Percentiles rank a stretch among this genome's conserved stretches.
Conservation (phyloP, 495 filamentous ascomycete genomes). For the Xylaria palmicola region DNA sequence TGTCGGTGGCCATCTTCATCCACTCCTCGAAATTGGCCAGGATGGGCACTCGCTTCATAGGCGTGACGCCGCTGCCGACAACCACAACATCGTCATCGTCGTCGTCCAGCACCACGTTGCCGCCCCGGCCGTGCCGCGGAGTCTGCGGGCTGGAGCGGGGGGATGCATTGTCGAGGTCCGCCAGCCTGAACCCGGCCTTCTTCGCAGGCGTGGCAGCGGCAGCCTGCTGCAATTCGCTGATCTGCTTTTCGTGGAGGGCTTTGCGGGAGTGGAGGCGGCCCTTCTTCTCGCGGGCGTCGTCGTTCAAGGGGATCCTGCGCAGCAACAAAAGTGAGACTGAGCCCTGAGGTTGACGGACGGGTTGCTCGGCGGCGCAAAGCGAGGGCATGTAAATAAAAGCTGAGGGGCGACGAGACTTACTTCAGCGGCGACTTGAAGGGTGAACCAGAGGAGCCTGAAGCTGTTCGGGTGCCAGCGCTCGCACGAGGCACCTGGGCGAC, state of each 20-base stretch:
- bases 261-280: slow-evolving; percentile 83
- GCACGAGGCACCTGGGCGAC: slow-evolving; percentile 59
- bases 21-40: slow-evolving; percentile 98
- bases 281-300: slow-evolving; percentile 90
- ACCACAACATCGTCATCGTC: slow-evolving; percentile 57
- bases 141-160: slow-evolving; percentile 61
- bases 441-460: slow-evolving; percentile 55
- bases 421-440: slow-evolving; percentile 68
- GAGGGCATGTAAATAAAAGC: slow-evolving; percentile 10
- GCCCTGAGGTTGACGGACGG: background rate
- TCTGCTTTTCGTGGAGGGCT: slow-evolving; percentile 84
- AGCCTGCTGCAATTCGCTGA: slow-evolving; percentile 86
- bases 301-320: slow-evolving; percentile 80
- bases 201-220: slow-evolving; percentile 74
- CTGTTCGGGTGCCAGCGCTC: slow-evolving; percentile 47
- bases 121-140: slow-evolving; percentile 41
- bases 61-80: slow-evolving; percentile 74
- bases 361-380: slow-evolving; percentile 21
- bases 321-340: slow-evolving; percentile 9
- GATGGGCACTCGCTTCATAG: slow-evolving; percentile 94
- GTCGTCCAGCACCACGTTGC: slow-evolving; percentile 24
- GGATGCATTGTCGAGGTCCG: slow-evolving; percentile 58
- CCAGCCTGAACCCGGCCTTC: slow-evolving; percentile 59
- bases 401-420: slow-evolving; percentile 43
- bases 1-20: slow-evolving; percentile 99